Evolutionary conservation across 208 protist species (phyloP).

Genomic region (Leishmania turanica): DNA sequence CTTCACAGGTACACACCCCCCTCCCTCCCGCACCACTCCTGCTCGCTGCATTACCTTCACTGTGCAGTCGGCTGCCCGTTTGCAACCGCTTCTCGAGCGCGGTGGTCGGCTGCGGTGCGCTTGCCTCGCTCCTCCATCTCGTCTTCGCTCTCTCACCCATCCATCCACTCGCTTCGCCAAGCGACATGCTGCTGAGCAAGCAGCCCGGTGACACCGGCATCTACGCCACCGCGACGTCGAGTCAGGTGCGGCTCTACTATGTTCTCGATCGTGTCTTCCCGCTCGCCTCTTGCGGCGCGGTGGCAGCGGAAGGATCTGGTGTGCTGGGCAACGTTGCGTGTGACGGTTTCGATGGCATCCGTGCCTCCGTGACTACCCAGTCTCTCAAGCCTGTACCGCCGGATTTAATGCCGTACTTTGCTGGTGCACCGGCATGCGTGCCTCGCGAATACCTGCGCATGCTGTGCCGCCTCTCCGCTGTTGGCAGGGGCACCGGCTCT

Average conservation of each 20-base stretch:
- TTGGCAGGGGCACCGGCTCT: not conserved
- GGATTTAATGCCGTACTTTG: constrained; percentile 6
- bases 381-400: not conserved
- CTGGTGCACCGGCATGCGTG: constrained; percentile 24
- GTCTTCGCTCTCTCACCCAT: not conserved
- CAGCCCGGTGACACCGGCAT: constrained; percentile 69
- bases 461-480: constrained; percentile 22
- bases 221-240: constrained; percentile 58
- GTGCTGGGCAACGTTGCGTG: not conserved
- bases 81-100: too few species aligned
- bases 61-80: too few species aligned
- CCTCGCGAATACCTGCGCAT: constrained; percentile 28
- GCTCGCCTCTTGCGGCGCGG: not conserved
- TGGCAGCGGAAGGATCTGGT: not conserved
- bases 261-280: constrained; percentile 32
- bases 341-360: not conserved
- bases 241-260: constrained; percentile 47
- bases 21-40: too few species aligned
- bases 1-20: not conserved
- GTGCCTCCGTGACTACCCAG: not conserved
- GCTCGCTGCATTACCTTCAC: too few species aligned
- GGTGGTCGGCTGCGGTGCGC: too few species aligned
- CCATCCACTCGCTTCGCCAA: not conserved
- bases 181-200: constrained; percentile 66
- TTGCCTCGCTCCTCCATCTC: not conserved